Conservation (phyloP, 768 basidiomycete species). For the Lentinula boryana region DNA sequence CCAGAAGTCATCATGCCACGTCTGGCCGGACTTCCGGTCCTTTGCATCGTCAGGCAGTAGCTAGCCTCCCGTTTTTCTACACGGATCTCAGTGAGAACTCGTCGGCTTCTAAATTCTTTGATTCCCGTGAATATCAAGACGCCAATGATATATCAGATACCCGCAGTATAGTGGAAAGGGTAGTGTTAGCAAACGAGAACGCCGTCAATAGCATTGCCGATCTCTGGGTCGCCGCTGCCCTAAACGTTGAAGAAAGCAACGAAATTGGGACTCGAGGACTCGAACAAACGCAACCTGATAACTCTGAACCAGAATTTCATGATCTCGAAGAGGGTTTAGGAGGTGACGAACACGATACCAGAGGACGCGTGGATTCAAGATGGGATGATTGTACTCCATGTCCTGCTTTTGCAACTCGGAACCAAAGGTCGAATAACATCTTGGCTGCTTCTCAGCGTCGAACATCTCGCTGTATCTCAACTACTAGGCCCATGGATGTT, state of each 20-base stretch:
- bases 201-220: conserved; percentile 93
- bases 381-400: neutral
- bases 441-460: neutral
- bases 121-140: neutral
- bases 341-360: neutral
- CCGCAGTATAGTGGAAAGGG: conserved; percentile 74
- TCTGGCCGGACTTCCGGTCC: neutral
- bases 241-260: conserved; percentile 78
- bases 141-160: neutral
- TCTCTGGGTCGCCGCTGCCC: conserved; percentile 97
- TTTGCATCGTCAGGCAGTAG: neutral
- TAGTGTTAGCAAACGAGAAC: conserved; percentile 93
- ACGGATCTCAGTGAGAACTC: neutral
- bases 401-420: neutral
- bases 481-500: neutral
- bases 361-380: neutral
- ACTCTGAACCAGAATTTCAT: neutral
- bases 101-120: neutral
- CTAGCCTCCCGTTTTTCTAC: neutral
- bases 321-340: neutral
- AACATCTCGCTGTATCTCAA: neutral
- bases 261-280: neutral
- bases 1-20: neutral
- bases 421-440: neutral
- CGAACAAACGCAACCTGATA: neutral